These are phyloP conservation scores for Naegleria lovaniensis DNA, from an alignment of 208 protist genomes.

Conservation along the genomic window DNA sequence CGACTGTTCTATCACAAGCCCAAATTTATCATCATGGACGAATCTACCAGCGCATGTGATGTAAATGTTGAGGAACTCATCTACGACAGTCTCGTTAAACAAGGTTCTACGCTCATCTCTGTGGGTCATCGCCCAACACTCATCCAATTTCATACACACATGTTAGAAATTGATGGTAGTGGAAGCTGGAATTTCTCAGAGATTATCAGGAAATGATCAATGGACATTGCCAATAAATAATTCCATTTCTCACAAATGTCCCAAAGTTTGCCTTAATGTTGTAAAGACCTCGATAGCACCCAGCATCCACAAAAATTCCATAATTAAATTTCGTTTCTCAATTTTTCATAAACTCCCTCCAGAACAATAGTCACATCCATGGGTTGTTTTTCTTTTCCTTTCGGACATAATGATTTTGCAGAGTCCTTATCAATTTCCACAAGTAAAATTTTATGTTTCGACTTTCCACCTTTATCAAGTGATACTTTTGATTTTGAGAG, in stretches of 20 bases:
- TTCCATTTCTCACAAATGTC: too few species aligned
- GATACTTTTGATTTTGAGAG: not conserved
- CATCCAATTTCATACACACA: slow-evolving; percentile 37
- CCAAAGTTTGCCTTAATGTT: too few species aligned
- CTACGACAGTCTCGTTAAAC: slow-evolving; percentile 52
- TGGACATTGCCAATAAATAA: too few species aligned
- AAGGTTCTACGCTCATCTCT: slow-evolving; percentile 42
- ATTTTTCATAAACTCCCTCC: not conserved
- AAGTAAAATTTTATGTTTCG: not conserved
- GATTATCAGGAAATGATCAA: too few species aligned
- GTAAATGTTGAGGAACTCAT: slow-evolving; percentile 45
- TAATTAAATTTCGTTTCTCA: not conserved
- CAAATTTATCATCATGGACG: slow-evolving; percentile 50
- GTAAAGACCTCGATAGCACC: too few species aligned
- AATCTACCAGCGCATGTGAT: slow-evolving; percentile 50
- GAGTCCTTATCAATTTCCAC: not conserved
- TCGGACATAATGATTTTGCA: not conserved
- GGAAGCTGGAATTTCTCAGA: too few species aligned
- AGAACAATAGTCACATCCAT: not conserved
- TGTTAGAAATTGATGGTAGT: slow-evolving; percentile 63
- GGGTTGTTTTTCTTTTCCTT: not conserved
- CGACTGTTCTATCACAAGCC: slow-evolving; percentile 50
- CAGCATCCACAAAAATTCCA: too few species aligned
- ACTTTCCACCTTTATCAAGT: not conserved
- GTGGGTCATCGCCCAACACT: slow-evolving; percentile 32